These are phyloP conservation scores for Citropsis articulata DNA, from an alignment of 345 rosid genomes.

Conservation along the genomic window DNA sequence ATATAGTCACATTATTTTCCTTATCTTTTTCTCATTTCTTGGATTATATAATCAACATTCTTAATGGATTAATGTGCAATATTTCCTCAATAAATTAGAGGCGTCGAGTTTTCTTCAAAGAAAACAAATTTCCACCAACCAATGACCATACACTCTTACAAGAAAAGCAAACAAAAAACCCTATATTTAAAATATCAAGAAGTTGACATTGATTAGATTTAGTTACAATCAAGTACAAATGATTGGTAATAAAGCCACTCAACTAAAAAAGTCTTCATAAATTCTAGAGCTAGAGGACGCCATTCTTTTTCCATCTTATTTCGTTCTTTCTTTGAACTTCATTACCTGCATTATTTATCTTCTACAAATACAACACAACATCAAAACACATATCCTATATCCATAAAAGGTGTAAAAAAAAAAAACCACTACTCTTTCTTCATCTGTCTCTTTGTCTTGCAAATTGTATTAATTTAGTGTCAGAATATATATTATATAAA, in stretches of 20 bases:
- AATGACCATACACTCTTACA: not conserved
- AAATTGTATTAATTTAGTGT: no score
- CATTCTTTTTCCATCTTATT: not conserved
- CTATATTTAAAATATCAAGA: not conserved
- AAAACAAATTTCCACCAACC: not conserved
- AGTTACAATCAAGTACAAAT: slow-evolving; percentile 8
- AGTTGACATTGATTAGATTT: not conserved
- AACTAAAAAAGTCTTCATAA: slow-evolving; percentile 9
- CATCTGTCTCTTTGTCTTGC: not conserved
- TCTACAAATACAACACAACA: not conserved
- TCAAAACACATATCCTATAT: slow-evolving; percentile 26
- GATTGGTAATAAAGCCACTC: slow-evolving; percentile 20
- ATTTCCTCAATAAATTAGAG: no score
- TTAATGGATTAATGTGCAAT: no score
- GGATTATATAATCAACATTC: no score
- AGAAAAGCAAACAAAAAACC: slow-evolving; percentile 6
- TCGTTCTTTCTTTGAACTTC: not conserved
- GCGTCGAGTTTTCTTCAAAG: no score
- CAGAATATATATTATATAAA: no score
- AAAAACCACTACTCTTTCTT: not conserved
- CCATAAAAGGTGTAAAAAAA: not conserved
- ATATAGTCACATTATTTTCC: no score
- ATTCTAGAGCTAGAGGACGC: slow-evolving; percentile 3
- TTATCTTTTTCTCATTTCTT: no score
- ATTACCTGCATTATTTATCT: no score